Conservation (phyloP, 441 rosid genomes). For the Adansonia gregorii region DNA sequence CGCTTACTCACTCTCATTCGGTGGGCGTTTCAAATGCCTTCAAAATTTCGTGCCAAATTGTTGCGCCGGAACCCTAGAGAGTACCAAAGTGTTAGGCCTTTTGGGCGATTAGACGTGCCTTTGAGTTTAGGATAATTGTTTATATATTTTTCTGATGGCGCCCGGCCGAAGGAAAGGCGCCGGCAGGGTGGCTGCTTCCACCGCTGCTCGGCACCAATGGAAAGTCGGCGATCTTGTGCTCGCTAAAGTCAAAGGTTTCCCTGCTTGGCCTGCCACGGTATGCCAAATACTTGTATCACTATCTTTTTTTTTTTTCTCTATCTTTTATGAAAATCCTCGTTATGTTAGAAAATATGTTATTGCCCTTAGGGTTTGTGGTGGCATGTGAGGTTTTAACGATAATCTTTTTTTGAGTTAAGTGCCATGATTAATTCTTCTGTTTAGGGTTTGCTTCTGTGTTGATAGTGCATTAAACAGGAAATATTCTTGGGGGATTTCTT, state of each 20-base stretch:
- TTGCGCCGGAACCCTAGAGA: conserved; percentile 48
- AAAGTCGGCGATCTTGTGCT: conserved; percentile 99
- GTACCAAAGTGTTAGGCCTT: conserved; percentile 40
- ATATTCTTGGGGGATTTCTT: not conserved
- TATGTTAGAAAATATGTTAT: not conserved
- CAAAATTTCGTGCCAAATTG: conserved; percentile 36
- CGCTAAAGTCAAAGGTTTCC: conserved; percentile 95
- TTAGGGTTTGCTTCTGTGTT: conserved; percentile 7
- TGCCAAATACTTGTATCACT: conserved; percentile 23
- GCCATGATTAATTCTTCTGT: not conserved
- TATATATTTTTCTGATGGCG: conserved; percentile 59
- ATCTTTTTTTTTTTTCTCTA: not conserved
- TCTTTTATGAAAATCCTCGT: conserved; percentile 13
- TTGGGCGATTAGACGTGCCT: conserved; percentile 46
- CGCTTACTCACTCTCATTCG: conserved; percentile 7
- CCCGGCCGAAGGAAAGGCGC: conserved; percentile 77
- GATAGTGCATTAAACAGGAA: not conserved
- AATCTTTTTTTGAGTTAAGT: not conserved
- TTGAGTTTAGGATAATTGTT: conserved; percentile 26
- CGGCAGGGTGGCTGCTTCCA: conserved; percentile 74
- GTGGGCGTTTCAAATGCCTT: conserved; percentile 64
- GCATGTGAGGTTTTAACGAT: conserved; percentile 8
- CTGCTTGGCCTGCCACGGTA: conserved; percentile 99
- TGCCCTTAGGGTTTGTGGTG: conserved; percentile 18
- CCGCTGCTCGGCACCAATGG: conserved; percentile 88